Conservation (phyloP, 2,329 filamentous ascomycete genomes). For the Coniella lustricola region DNA sequence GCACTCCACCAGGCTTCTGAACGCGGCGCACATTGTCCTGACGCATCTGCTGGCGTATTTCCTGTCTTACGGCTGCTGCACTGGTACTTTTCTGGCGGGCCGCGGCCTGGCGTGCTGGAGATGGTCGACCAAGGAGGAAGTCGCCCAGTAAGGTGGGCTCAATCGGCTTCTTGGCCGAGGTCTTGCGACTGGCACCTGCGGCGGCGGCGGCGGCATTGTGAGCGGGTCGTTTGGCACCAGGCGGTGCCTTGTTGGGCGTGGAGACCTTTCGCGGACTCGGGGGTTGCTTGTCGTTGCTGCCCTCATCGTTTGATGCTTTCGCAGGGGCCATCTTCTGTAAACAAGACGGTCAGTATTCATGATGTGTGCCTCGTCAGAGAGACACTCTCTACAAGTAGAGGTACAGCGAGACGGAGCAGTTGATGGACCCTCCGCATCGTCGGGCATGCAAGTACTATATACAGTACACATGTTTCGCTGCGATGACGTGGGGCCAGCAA, state of each 20-base stretch:
- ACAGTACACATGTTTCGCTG: not conserved
- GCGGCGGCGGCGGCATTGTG: constrained; percentile 21
- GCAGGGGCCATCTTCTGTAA: constrained; percentile 16
- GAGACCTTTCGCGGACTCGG: constrained; percentile 10
- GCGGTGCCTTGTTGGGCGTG: constrained; percentile 16
- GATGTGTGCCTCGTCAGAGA: too few relatives aligned
- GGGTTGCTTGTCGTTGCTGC: constrained; percentile 14
- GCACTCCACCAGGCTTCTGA: constrained; percentile 60
- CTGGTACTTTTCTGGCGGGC: constrained; percentile 47
- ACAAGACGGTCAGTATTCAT: constrained; percentile 9
- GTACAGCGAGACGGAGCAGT: not conserved
- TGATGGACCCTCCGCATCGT: not conserved
- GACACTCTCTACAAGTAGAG: not conserved
- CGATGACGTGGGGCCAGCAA: constrained; percentile 10
- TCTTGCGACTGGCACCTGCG: constrained; percentile 22
- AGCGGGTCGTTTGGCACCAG: constrained; percentile 11
- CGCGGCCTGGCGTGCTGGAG: constrained; percentile 47
- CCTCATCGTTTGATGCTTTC: constrained; percentile 15
- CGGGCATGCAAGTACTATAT: too few relatives aligned
- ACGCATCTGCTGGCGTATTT: constrained; percentile 49
- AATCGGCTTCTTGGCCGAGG: constrained; percentile 30
- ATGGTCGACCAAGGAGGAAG: constrained; percentile 51
- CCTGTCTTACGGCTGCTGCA: constrained; percentile 44
- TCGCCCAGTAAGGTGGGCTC: constrained; percentile 47
- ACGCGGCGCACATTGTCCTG: constrained; percentile 51